These are phyloP conservation scores for Sugiyamaella marilandica DNA, from an alignment of 805 yeast species.

Conservation along the genomic window DNA sequence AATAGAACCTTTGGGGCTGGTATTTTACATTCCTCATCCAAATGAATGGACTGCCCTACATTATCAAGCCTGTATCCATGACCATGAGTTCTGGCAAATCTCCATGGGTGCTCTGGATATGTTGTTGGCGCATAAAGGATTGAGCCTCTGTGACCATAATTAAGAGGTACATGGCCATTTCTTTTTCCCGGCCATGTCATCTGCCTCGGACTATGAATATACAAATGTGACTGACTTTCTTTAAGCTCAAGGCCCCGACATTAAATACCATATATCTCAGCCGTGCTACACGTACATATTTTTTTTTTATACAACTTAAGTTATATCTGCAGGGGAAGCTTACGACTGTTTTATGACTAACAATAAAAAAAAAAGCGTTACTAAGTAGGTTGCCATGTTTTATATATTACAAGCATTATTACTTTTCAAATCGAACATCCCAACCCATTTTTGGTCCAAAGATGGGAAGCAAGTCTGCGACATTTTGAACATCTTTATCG, in stretches of 20 bases:
- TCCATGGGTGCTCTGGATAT: constrained; percentile 21
- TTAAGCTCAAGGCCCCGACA: too few relatives aligned
- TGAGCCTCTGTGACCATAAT: constrained; percentile 43
- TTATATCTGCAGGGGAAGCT: too few relatives aligned
- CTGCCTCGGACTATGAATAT: too few relatives aligned
- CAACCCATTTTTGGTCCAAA: constrained; percentile 90
- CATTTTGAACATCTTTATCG: constrained; percentile 97
- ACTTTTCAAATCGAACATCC: constrained; percentile 74
- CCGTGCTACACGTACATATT: too few relatives aligned
- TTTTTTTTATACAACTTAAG: too few relatives aligned
- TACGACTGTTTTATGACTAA: too few relatives aligned
- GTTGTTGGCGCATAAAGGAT: constrained; percentile 22
- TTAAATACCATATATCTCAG: too few relatives aligned
- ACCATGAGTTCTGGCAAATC: constrained; percentile 29
- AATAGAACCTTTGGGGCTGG: neutral
- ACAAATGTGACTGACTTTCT: too few relatives aligned
- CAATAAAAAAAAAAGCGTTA: too few relatives aligned
- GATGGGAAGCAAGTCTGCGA: constrained; percentile 87
- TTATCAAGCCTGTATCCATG: constrained; percentile 21
- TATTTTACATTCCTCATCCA: neutral
- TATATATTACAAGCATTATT: too few relatives aligned
- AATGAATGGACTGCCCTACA: constrained; percentile 10
- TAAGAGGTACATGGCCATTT: constrained; percentile 37
- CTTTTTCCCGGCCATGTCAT: constrained; percentile 39
- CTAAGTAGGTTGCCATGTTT: too few relatives aligned